Evolutionary conservation across 768 basidiomycete species (phyloP), one percentile per base, ranked within the genome.

Genomic region (Phanerochaete carnosa): DNA sequence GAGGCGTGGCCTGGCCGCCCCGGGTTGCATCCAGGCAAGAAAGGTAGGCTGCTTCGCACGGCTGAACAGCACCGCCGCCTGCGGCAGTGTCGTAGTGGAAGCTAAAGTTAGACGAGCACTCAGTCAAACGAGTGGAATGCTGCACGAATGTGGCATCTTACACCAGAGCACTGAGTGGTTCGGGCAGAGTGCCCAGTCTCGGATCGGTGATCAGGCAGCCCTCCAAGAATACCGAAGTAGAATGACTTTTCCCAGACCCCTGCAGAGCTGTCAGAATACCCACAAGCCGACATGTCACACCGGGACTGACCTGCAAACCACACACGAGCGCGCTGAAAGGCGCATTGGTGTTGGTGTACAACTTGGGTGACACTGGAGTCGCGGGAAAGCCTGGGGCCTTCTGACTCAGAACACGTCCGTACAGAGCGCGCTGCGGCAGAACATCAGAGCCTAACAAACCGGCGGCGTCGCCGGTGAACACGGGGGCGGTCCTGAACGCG

Each of bases 311-410:
- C 73, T 89, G 88, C 0, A 88, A 86, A 0, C 88, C 88, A 55
- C 88, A 89, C 8, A 89, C 79, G 19, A 89, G 67, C 0, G 87
- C 85, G 0, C 88, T 89, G 65, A 88, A 86, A 0, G 88, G 88
- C 0, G 88, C 77, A 67, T 89, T 89, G 23, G 59, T 60, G 26
- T 61, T 61, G 45, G 56, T 56, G 43, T 61, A 61, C 5, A 61
- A 19, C 45, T 56, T 55, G n/a, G 53, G 59, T 11, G 54, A 46
- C 6, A 26, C 30, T 9, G 30, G 15, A 13, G 19, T 11, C 37
- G 25, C 37, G 4, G 59, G 39, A n/a, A 46, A 28, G n/a, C 19
- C 13, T 5, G 51, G 30, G 25, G 43, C 26, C 19, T 60, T 51
- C 32, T 60, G 59, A 25, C 51, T 3, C 3, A 60, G 49, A 8